Base-by-base conservation (phyloP, 108 stramenopile genomes). In the Skeletonema tropicum region DNA sequence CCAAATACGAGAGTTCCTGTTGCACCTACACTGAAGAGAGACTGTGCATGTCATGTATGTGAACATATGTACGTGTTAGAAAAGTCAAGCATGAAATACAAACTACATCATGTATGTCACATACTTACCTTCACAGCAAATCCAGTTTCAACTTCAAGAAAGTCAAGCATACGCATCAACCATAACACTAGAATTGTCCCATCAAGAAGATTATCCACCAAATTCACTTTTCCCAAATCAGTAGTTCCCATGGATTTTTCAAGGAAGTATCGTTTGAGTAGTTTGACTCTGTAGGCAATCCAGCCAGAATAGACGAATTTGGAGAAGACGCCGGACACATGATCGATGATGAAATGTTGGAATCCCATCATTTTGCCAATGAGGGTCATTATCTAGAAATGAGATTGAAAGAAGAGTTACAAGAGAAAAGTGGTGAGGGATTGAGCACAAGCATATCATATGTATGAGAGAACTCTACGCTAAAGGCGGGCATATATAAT, bases 191-290 rank as follows among this genome's bases (percentile, higher is more conserved):
- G 36, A 10, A 89, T 39, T 14, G 72, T 45, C 13, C 77, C 87
- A 85, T 89, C 80, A 2, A 79, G 31, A 32, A 92, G 46, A 36
- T 87, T 75, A 73, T 92, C 85, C 14, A 88, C 60, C 8, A 92
- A 46, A 19, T 83, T 60, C 26, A 85, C 57, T 57, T 84, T 72
- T 39, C 89, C 87, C 32, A 79, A 55, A 49, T 75, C 73, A 52
- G 64, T 69, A 15, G 72, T 62, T 7, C 79, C 68, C n/a, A 77
- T 17, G 2, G 60, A 49, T 62, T 72, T 80, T 3, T 68, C 48
- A 2, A 90, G 33, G 10, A 87, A 35, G 45, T 71, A 82, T 10
- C 80, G 31, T 61, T 90, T 90, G 52, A 86, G 21, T 0, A 70
- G 31, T 12, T 64, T 57, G n/a, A 83, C 21, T 14, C 82, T 49